phyloP scores from a whole-genome alignment of 78 protist genomes.

The Isochrysis galbana region DNA sequence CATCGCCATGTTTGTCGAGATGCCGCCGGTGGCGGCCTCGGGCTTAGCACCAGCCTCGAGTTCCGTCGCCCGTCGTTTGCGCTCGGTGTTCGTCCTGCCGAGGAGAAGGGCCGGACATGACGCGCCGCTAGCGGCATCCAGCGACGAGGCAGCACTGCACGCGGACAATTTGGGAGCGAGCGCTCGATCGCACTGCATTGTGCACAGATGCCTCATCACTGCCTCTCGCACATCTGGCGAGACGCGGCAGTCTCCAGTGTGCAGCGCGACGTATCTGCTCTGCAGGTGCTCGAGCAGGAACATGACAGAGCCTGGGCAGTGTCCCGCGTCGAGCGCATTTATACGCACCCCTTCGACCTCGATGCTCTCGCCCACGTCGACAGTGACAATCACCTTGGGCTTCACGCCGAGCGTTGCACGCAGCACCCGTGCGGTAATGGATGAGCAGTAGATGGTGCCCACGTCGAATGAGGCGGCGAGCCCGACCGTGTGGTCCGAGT shows the following conservation, averaged over 20 bases:
- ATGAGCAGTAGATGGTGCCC: constrained; percentile 33
- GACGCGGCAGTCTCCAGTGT: constrained; percentile 25
- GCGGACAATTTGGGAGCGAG: too few species aligned
- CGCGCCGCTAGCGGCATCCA: too few species aligned
- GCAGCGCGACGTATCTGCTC: not conserved
- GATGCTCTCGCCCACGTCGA: not conserved
- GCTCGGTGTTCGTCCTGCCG: too few species aligned
- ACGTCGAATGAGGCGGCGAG: not conserved
- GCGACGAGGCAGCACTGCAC: too few species aligned
- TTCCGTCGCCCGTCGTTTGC: too few species aligned
- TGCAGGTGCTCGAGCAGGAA: not conserved
- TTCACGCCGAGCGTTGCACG: not conserved
- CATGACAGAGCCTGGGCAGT: constrained; percentile 30
- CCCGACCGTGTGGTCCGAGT: constrained; percentile 18
- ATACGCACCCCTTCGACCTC: not conserved
- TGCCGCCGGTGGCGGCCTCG: not conserved
- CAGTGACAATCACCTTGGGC: not conserved
- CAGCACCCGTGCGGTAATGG: not conserved
- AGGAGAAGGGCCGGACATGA: too few species aligned
- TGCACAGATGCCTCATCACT: not conserved
- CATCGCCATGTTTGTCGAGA: not conserved
- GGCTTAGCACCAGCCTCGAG: too few species aligned
- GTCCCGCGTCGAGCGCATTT: constrained; percentile 18
- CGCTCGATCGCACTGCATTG: too few species aligned
- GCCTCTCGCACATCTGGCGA: not conserved